Conservation (phyloP, 371 early-diverging fungal genomes). For the Mortierella sp. region DNA sequence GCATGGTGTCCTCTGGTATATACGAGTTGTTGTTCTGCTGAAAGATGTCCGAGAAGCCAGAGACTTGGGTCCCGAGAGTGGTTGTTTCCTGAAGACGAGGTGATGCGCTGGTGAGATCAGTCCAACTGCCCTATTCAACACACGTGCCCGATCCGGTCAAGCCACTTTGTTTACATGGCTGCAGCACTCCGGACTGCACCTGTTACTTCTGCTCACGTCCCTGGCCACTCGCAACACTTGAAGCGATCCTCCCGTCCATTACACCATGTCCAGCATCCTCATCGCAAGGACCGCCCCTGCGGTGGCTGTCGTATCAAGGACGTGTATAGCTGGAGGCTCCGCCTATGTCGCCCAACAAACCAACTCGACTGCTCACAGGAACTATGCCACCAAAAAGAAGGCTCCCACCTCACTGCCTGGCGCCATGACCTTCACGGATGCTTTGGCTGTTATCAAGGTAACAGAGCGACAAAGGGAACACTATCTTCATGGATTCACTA, state of each 20-base stretch:
- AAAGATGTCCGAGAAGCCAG: too few relatives aligned
- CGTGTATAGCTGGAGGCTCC: slow-evolving; percentile 12
- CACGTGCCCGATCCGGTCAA: slow-evolving; percentile 3
- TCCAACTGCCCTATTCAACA: too few relatives aligned
- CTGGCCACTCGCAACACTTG: not conserved
- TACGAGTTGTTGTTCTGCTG: not conserved
- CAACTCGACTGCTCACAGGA: slow-evolving; percentile 15
- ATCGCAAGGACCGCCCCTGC: slow-evolving; percentile 19
- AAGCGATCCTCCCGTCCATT: too few relatives aligned
- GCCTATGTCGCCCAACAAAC: slow-evolving; percentile 21
- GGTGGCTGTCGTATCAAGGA: slow-evolving; percentile 14
- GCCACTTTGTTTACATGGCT: slow-evolving; percentile 3
- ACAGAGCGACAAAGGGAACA: not conserved
- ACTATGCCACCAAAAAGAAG: slow-evolving; percentile 47
- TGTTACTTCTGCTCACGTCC: not conserved
- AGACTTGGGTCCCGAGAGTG: too few relatives aligned
- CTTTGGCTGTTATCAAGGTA: slow-evolving; percentile 50
- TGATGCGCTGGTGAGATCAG: too few relatives aligned
- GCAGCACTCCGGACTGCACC: not conserved
- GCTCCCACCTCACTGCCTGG: slow-evolving; percentile 33
- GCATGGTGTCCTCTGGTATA: slow-evolving; percentile 58
- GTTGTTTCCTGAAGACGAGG: too few relatives aligned
- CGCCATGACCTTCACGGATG: slow-evolving; percentile 51
- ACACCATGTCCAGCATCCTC: slow-evolving; percentile 27
- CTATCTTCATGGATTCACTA: not conserved